Conservation (phyloP, 2,329 filamentous ascomycete species). For the Cryoendolithus antarcticus region DNA sequence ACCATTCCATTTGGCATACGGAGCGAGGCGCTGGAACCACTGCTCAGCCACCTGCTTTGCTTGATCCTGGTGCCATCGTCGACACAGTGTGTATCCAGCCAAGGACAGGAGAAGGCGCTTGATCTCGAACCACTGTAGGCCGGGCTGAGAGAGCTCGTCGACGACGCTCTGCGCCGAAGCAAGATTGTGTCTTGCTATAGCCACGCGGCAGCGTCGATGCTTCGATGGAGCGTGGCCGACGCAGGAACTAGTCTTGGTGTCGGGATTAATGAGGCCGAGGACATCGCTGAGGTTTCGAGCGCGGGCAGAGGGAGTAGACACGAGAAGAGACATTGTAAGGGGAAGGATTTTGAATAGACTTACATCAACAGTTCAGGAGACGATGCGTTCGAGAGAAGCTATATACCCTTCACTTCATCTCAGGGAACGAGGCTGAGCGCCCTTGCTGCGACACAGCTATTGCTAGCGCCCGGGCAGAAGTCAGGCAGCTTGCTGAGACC, state of each 20-base stretch:
- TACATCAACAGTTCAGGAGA: too few species aligned
- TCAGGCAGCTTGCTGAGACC: too few species aligned
- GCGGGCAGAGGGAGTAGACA: slow-evolving; percentile 1
- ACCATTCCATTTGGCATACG: neutral
- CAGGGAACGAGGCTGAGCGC: too few species aligned
- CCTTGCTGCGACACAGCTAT: too few species aligned
- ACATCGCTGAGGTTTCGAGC: slow-evolving; percentile 1
- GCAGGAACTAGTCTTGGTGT: slow-evolving; percentile 1
- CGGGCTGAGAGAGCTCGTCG: neutral
- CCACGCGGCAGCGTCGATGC: neutral
- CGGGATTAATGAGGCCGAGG: slow-evolving; percentile 1
- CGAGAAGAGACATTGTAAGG: neutral
- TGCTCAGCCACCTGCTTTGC: neutral
- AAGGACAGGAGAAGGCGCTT: neutral
- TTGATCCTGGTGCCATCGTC: neutral
- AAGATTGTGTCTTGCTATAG: neutral
- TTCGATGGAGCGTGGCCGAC: slow-evolving; percentile 1
- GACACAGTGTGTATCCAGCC: slow-evolving; percentile 1
- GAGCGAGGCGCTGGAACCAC: slow-evolving; percentile 1
- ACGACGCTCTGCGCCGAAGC: neutral
- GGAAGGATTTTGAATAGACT: too few species aligned
- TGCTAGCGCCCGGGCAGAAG: too few species aligned
- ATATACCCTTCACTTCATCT: too few species aligned
- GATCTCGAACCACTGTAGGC: neutral
- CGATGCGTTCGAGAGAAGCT: too few species aligned